A percentile compares a stretch with the other conserved stretches of the same genome.
These are phyloP conservation scores for Oryza punctata DNA, from an alignment of 176 grass and related monocot genomes.

Conservation along the genomic window DNA sequence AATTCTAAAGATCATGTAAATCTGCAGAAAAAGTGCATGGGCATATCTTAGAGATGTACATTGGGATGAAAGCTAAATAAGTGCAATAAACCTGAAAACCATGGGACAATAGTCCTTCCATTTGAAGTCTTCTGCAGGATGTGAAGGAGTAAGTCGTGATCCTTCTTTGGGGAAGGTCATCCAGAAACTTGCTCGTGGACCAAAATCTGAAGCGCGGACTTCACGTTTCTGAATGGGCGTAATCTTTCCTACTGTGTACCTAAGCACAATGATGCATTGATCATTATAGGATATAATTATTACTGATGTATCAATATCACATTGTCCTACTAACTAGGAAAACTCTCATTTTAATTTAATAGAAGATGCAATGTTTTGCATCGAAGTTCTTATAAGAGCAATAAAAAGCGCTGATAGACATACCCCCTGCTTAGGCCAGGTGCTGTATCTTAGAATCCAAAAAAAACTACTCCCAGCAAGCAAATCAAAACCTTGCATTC, in stretches of 20 bases:
- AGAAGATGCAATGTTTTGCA: background rate
- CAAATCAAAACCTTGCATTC: constrained; percentile 20
- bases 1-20: constrained; percentile 12
- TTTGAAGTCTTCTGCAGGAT: constrained; percentile 91
- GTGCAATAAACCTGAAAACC: constrained; percentile 84
- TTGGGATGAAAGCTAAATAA: constrained; percentile 11
- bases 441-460: background rate
- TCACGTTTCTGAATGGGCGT: constrained; percentile 95
- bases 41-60: background rate
- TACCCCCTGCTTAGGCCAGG: background rate
- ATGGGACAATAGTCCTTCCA: constrained; percentile 99
- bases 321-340: background rate
- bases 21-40: constrained; percentile 6
- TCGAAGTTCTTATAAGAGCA: constrained; percentile 14
- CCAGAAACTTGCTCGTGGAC: constrained; percentile 91
- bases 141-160: constrained; percentile 91
- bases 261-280: constrained; percentile 38
- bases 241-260: constrained; percentile 99
- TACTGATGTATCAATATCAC: background rate
- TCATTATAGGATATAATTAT: constrained; percentile 21
- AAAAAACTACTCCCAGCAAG: background rate
- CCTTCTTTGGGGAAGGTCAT: constrained; percentile 96
- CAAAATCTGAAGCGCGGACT: constrained; percentile 96
- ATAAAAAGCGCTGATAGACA: background rate
- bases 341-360: background rate